Evolutionary conservation across 495 filamentous ascomycete species (phyloP), one percentile per base, ranked within the genome.

Genomic region (Schizothecium vesticola): DNA sequence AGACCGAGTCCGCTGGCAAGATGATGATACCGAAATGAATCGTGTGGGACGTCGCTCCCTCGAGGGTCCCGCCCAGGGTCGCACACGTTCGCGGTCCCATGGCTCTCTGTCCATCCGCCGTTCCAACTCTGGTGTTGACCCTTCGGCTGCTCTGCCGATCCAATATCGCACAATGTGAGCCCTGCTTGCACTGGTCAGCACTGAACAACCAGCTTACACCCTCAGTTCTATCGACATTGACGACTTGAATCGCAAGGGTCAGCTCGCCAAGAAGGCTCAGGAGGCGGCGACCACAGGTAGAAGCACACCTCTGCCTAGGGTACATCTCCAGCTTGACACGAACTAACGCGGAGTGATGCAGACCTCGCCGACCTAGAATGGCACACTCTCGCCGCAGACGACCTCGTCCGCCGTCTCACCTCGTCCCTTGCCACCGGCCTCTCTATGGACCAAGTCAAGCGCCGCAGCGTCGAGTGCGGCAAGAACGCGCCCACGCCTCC

Each of bases 401-500:
- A 89, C 62, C 72, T 87, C n/a, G 74, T 84, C 66, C 79, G 81
- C 13, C 83, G 87, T 43, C 80, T 88, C 22, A 79, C 80, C 10
- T 83, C 79, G 55, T 86, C 85, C 51, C 69, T 78, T 9, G 72
- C 63, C 0, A 75, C 67, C 28, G 72, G 72, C 62, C 64, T 74
- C 6, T 72, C 72, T 10, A 22, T 65, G 22, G 68, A 70, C 24
- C 72, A 74, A 28, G 64, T 70, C 66, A 67, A 69, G 55, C 68
- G 68, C 28, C 63, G 66, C 11, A 63, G 28, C 16, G 61, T 25
- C 19, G 74, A 71, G 63, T 70, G 67, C 26, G 74, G 74, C 61
- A 72, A 70, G 56, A 93, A 92, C 69, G 79, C 84, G 8, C 85
- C 86, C 26, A 82, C 87, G 16, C 84, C 85, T 0, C 86, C 87